Conservation (phyloP, 2,329 filamentous ascomycete species). For the Aspergillus phoenicis region DNA sequence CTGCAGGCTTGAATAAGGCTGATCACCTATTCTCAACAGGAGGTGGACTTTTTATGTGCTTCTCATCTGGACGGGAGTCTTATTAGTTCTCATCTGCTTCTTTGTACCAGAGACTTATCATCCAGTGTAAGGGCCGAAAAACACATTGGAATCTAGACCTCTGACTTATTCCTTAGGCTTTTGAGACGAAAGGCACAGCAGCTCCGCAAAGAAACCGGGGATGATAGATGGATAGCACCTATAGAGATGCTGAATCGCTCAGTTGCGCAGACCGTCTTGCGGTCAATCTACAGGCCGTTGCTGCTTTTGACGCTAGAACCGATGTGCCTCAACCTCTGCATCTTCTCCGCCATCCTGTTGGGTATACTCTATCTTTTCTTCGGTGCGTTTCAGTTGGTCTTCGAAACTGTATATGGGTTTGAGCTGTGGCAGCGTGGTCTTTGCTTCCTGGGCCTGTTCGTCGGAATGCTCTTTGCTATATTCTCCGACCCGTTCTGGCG, state of each 20-base stretch:
- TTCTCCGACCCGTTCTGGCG: conserved; percentile 52
- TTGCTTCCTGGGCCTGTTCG: conserved; percentile 65
- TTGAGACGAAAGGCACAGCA: conserved; percentile 71
- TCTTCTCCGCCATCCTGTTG: conserved; percentile 81
- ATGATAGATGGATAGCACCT: conserved; percentile 73
- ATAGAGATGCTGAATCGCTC: conserved; percentile 74
- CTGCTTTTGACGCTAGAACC: conserved; percentile 79
- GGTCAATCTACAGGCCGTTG: conserved; percentile 67
- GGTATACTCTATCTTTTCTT: conserved; percentile 91
- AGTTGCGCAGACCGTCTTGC: conserved; percentile 61
- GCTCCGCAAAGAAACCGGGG: conserved; percentile 74
- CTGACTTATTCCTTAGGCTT: conserved; percentile 44
- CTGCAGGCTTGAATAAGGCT: conserved; percentile 5
- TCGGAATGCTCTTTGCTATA: conserved; percentile 51
- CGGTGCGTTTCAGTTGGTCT: conserved; percentile 82
- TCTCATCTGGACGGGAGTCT: conserved; percentile 74
- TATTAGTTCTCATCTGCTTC: conserved; percentile 66
- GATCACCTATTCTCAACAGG: conserved; percentile 36
- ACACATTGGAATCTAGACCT: too few species aligned
- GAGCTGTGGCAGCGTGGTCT: conserved; percentile 78
- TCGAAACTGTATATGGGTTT: conserved; percentile 73
- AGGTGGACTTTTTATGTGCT: conserved; percentile 84
- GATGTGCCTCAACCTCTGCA: conserved; percentile 80
- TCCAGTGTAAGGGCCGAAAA: conserved; percentile 44
- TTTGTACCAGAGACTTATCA: conserved; percentile 88